Base-by-base conservation (phyloP, 1,139 yeast genomes). In the Ogataea hybrid region DNA sequence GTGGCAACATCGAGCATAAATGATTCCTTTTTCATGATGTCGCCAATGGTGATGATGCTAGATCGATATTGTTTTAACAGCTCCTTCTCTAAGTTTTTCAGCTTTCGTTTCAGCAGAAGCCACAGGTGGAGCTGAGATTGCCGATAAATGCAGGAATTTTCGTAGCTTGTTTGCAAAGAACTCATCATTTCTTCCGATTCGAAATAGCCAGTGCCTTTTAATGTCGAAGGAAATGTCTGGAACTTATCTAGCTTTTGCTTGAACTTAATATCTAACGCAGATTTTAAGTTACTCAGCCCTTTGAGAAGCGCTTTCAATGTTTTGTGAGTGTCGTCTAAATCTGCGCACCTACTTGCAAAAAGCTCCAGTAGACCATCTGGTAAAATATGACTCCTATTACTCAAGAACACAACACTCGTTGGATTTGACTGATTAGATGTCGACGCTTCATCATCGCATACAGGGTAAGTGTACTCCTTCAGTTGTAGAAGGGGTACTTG, bases 281-380 rank as follows among this genome's bases (percentile, higher is more conserved):
- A 59, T 27, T 76, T 63, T 34, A 84, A 62, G 50, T 78, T 77
- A 53, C 74, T 79, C 34, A 81, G 57, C 0, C 86, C 88, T 25
- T 77, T 77, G 11, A 83, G 63, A 45, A 66, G 62, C 65, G 76
- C 70, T 50, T 82, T 67, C 28, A 80, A 58, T 0, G 75, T 69
- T n/a, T 68, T 51, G 3, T 51, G 50, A 5, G 41, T 17, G 44
- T 80, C 85, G 57, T 67, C 63, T 1, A 59, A 50, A 38, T 64
- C 69, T 44, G 67, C 70, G 14, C 73, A 71, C 37, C 82, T 61
- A 53, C 63, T 69, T 35, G 75, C 73, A 57, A 81, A 84, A 9
- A 81, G 59, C 32, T 67, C 67, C 5, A 81, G 53, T 41, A 84
- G 59, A 32, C 70, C 69, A 1, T 64, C 69, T 0, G 85, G 84